These are phyloP conservation scores for Pichia phayaonensis DNA, from an alignment of 805 yeast genomes.

Conservation along the genomic window DNA sequence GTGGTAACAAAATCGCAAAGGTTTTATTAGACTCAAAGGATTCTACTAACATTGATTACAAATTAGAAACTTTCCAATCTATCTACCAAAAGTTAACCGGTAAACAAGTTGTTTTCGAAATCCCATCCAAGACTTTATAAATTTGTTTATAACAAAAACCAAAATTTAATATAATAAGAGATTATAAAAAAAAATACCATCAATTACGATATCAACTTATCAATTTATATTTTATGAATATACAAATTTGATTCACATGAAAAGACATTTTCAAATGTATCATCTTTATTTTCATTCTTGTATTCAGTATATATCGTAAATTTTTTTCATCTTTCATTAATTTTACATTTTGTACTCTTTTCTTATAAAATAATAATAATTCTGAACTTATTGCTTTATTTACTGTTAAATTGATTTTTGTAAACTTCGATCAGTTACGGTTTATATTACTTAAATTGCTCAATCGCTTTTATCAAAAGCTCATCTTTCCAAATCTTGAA, in stretches of 20 bases:
- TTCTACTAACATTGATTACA: conserved; percentile 93
- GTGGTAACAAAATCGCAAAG: conserved; percentile 98
- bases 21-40: conserved; percentile 97
- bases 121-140: conserved; percentile 52
- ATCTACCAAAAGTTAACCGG: conserved; percentile 98
- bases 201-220: not conserved
- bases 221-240: not conserved
- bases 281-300: not conserved
- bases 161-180: conserved; percentile 4
- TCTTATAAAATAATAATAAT: not conserved
- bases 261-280: not conserved
- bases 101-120: conserved; percentile 98
- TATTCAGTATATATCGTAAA: not conserved
- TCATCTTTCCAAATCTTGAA: not conserved
- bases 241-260: not conserved
- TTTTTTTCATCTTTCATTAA: not conserved
- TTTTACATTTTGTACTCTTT: not conserved
- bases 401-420: not conserved
- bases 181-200: not conserved
- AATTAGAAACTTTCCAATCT: conserved; percentile 98
- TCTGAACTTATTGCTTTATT: not conserved
- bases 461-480: too few species aligned
- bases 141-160: conserved; percentile 10
- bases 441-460: too few species aligned
- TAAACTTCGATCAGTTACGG: too few species aligned